Conservation (phyloP, 257 asterid genomes). For the Rauvolfia tetraphylla region DNA sequence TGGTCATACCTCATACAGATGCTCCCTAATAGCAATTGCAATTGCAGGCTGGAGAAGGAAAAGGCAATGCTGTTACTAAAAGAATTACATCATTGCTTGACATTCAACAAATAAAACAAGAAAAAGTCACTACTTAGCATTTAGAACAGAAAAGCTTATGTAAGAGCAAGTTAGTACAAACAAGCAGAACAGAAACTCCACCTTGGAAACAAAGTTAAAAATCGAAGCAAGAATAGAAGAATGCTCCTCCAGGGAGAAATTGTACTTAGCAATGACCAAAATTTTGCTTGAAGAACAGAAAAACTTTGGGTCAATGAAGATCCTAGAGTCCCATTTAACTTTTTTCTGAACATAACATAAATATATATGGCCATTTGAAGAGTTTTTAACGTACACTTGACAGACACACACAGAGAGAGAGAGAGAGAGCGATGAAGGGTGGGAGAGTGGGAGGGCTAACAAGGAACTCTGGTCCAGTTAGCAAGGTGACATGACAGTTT, state of each 20-base stretch:
- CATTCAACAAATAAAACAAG: not conserved
- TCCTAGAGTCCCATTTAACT: not conserved
- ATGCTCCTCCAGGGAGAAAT: not conserved
- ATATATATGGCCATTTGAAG: not conserved
- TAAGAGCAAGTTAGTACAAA: not conserved
- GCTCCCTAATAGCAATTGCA: slow-evolving; percentile 91
- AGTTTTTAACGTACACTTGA: not conserved
- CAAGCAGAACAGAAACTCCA: not conserved
- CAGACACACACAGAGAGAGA: not conserved
- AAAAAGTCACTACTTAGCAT: not conserved
- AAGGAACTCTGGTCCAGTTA: not conserved
- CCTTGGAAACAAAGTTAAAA: not conserved
- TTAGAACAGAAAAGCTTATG: not conserved
- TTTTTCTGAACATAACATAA: not conserved
- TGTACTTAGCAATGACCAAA: not conserved
- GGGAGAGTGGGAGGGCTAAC: not conserved
- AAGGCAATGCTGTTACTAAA: slow-evolving; percentile 8
- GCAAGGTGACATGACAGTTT: not conserved
- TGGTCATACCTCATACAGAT: slow-evolving; percentile 78
- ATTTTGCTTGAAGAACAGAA: not conserved
- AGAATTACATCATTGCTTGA: not conserved
- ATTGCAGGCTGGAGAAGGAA: slow-evolving; percentile 75
- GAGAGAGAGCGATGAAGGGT: not conserved
- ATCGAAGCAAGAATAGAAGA: not conserved
- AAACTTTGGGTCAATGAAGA: not conserved